phyloP scores from a whole-genome alignment of 129 eudicot species.

The Centrapalus pauciflorus region DNA sequence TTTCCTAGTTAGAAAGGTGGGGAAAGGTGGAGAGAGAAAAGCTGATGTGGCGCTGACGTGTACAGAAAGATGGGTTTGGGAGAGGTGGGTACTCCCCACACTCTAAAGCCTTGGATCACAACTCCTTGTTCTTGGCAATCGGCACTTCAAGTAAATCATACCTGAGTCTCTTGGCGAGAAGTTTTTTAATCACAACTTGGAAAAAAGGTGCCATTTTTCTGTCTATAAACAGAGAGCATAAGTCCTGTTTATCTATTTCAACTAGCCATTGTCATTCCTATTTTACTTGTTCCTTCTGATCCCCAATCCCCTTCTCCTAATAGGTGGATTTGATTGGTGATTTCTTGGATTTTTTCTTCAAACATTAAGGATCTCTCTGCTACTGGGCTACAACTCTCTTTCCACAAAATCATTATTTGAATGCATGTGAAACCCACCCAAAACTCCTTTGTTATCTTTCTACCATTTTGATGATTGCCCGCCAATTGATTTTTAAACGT shows the following conservation, averaged over 20 bases:
- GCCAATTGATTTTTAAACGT: slow-evolving; percentile 37
- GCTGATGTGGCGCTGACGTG: too few species aligned
- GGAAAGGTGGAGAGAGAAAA: too few species aligned
- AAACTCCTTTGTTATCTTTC: not conserved
- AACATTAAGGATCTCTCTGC: not conserved
- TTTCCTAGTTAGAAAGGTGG: too few species aligned
- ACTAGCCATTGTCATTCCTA: not conserved
- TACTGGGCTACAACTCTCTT: not conserved
- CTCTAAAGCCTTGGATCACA: too few species aligned
- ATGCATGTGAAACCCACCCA: not conserved
- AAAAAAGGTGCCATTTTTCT: too few species aligned
- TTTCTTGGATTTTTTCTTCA: not conserved
- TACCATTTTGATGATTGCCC: slow-evolving; percentile 49
- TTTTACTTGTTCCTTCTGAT: not conserved
- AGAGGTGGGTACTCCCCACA: too few species aligned
- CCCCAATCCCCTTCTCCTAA: not conserved
- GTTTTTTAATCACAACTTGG: too few species aligned
- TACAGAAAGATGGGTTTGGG: too few species aligned
- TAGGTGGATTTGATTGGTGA: not conserved
- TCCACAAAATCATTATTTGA: not conserved
- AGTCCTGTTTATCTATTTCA: not conserved
- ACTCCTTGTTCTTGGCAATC: too few species aligned
- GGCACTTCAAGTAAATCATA: too few species aligned
- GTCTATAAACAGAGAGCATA: too few species aligned
- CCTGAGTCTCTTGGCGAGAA: too few species aligned